A percentile compares a stretch with the other conserved stretches of the same genome.
Evolutionary conservation across 179 eudicot genomes (phyloP).

Genomic region (Beta macrorhiza): DNA sequence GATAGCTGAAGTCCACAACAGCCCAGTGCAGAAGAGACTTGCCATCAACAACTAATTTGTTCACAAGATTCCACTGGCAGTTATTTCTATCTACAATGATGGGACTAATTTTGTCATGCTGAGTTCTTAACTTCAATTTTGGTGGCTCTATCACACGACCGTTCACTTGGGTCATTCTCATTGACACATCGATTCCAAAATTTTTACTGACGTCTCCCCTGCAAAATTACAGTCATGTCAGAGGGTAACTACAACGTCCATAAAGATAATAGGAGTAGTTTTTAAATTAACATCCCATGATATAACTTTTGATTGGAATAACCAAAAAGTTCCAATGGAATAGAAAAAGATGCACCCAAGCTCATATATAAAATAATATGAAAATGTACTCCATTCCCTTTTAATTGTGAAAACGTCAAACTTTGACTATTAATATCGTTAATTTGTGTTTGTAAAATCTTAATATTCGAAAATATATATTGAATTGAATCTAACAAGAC

Average conservation of each 20-base stretch:
- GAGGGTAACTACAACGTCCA: neutral
- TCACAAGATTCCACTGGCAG: slow-evolving; percentile 60
- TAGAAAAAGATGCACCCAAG: no score
- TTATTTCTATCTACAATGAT: slow-evolving; percentile 42
- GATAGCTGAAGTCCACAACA: slow-evolving; percentile 38
- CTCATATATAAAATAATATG: no score
- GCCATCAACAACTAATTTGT: slow-evolving; percentile 48
- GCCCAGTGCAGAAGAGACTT: slow-evolving; percentile 57
- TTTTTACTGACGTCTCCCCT: slow-evolving; percentile 40
- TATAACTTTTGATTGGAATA: neutral
- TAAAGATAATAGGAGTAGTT: neutral
- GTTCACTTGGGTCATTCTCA: slow-evolving; percentile 50
- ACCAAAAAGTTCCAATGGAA: neutral
- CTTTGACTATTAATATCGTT: no score
- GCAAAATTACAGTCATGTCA: slow-evolving; percentile 16
- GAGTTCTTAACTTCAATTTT: slow-evolving; percentile 41
- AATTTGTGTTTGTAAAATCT: no score
- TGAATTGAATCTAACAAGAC: no score
- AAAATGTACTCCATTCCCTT: no score
- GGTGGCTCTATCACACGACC: slow-evolving; percentile 64
- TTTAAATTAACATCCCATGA: no score
- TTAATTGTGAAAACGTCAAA: no score
- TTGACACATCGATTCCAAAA: slow-evolving; percentile 42
- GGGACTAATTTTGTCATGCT: neutral
- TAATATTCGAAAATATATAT: no score